A percentile compares a stretch with the other conserved stretches of the same genome.
These are phyloP conservation scores for Sabuloglossum arenarium DNA, from an alignment of 495 filamentous ascomycete species.

Conservation along the genomic window DNA sequence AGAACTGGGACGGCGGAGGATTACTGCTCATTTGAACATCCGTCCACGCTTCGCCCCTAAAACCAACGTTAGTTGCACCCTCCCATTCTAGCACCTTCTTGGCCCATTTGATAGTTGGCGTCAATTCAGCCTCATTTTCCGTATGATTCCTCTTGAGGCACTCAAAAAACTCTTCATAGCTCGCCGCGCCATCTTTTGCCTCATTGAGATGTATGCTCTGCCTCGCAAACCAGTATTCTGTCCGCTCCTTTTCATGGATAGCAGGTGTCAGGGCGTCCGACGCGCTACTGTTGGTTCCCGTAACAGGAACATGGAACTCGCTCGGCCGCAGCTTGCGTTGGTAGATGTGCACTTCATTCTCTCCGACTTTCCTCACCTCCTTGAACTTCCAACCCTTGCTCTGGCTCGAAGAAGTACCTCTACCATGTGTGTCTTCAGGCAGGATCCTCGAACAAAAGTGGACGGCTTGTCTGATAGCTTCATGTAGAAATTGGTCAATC, in stretches of 20 bases:
- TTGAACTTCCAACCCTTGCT: not conserved
- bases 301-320: not conserved
- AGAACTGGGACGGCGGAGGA: conserved; percentile 5
- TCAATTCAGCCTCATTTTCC: conserved; percentile 49
- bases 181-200: conserved; percentile 33
- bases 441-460: not conserved
- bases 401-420: not conserved
- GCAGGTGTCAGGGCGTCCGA: not conserved
- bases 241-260: not conserved
- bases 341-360: not conserved
- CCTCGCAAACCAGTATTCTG: conserved; percentile 49
- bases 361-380: not conserved
- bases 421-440: not conserved
- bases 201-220: conserved; percentile 38
- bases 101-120: conserved; percentile 39
- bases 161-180: conserved; percentile 40
- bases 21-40: conserved; percentile 30
- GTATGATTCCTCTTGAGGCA: conserved; percentile 41
- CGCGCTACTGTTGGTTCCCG: not conserved
- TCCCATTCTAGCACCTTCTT: conserved; percentile 33
- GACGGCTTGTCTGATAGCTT: not conserved
- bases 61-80: conserved; percentile 17
- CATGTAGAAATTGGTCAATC: not conserved
- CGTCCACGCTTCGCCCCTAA: conserved; percentile 21
- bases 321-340: not conserved